Evolutionary conservation across 495 filamentous ascomycete species (phyloP).

Genomic region (Trichoderma parareesei): DNA sequence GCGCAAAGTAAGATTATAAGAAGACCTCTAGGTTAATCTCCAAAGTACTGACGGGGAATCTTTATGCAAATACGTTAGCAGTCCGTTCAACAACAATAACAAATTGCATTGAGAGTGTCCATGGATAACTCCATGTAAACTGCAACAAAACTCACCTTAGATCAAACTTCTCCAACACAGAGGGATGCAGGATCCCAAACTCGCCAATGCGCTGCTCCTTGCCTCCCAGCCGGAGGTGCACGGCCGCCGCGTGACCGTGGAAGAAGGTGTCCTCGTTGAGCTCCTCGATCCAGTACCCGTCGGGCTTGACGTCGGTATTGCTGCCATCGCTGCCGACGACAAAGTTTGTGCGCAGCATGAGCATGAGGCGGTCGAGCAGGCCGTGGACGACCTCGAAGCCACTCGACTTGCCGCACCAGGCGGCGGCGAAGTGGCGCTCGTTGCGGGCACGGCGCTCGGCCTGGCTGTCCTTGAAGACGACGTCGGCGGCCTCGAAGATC

Average conservation of each 20-base stretch:
- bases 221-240: slow-evolving; percentile 63
- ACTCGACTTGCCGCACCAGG: slow-evolving; percentile 87
- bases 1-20: slow-evolving; percentile 44
- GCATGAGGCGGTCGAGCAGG: slow-evolving; percentile 80
- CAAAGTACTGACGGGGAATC: slow-evolving; percentile 87
- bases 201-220: slow-evolving; percentile 67
- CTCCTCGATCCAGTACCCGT: slow-evolving; percentile 89
- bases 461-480: slow-evolving; percentile 74
- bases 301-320: slow-evolving; percentile 35
- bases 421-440: slow-evolving; percentile 90
- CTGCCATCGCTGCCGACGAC: slow-evolving; percentile 66
- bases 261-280: slow-evolving; percentile 89
- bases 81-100: no score
- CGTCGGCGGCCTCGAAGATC: slow-evolving; percentile 88
- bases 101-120: no score
- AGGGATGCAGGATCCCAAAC: slow-evolving; percentile 90
- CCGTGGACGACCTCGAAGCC: slow-evolving; percentile 97
- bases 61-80: slow-evolving; percentile 17
- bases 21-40: slow-evolving; percentile 95
- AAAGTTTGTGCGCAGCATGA: slow-evolving; percentile 83
- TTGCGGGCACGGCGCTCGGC: slow-evolving; percentile 81
- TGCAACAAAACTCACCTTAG: slow-evolving; percentile 47
- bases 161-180: slow-evolving; percentile 88
- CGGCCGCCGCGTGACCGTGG: slow-evolving; percentile 74
- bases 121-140: no score